A percentile compares a stretch with the other conserved stretches of the same genome.
Conservation (phyloP, 2,329 filamentous ascomycete species). For the Rasamsonia emersonii region DNA sequence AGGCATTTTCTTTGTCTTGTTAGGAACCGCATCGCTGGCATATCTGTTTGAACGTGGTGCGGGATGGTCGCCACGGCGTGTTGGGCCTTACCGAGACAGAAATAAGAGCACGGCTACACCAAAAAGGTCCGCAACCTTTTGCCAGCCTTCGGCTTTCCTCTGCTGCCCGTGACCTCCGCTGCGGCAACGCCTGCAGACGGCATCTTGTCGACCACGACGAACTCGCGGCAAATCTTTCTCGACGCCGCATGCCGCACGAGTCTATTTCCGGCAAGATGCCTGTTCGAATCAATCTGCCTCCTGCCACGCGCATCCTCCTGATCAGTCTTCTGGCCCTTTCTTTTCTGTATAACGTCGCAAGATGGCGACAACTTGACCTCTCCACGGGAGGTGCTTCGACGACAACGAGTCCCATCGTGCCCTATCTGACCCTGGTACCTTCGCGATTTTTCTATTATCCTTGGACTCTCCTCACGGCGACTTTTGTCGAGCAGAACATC, state of each 20-base stretch:
- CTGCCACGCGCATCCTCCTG: conserved; percentile 76
- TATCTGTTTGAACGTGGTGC: no score
- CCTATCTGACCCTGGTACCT: conserved; percentile 82
- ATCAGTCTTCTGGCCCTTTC: conserved; percentile 68
- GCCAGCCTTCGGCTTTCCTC: no score
- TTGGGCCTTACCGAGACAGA: no score
- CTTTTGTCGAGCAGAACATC: conserved; percentile 86
- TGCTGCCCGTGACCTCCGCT: no score
- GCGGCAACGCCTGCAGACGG: no score
- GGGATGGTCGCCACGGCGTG: no score
- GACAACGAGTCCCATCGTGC: conserved; percentile 54
- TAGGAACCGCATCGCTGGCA: no score
- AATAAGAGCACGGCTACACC: no score
- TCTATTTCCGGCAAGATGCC: conserved; percentile 51
- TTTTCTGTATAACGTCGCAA: conserved; percentile 61
- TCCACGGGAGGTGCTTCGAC: conserved; percentile 24
- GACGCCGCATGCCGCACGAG: conserved; percentile 2
- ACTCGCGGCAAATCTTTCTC: conserved; percentile 4
- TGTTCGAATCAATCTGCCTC: conserved; percentile 81
- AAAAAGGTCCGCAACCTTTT: no score
- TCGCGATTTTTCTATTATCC: conserved; percentile 77
- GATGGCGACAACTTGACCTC: conserved; percentile 61
- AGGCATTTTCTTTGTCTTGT: no score
- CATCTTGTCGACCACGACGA: conserved; percentile 12
- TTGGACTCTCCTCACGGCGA: conserved; percentile 82